Conservation (phyloP, 225 moss, liverwort and hornwort species). For the Marchantia polymorpha region DNA sequence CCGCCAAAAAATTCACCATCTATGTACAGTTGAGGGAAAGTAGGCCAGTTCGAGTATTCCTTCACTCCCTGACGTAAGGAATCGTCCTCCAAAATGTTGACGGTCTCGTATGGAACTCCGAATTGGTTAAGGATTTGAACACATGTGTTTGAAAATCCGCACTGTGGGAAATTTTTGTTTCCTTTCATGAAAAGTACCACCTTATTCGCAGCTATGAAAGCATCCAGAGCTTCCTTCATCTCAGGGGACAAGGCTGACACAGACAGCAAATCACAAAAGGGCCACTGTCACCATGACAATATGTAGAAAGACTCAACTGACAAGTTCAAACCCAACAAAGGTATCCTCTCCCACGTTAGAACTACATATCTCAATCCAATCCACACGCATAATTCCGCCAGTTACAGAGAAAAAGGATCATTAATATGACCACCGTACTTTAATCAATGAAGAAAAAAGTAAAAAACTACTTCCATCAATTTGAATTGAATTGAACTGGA, state of each 20-base stretch:
- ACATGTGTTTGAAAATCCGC: constrained; percentile 92
- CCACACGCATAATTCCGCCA: no score
- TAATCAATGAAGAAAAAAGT: no score
- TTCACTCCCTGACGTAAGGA: constrained; percentile 85
- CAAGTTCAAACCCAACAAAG: background rate
- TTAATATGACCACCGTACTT: no score
- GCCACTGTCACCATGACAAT: background rate
- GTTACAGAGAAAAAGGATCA: background rate
- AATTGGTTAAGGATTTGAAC: constrained; percentile 83
- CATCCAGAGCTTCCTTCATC: constrained; percentile 71
- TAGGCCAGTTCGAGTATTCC: constrained; percentile 85
- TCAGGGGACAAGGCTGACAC: constrained; percentile 60
- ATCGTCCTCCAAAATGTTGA: constrained; percentile 87
- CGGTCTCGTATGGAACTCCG: constrained; percentile 72
- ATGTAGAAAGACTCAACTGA: background rate
- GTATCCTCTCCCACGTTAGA: background rate
- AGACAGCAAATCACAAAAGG: background rate
- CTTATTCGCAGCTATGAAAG: constrained; percentile 73
- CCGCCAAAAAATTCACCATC: constrained; percentile 96
- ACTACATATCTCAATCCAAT: background rate
- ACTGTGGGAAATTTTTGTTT: constrained; percentile 92
- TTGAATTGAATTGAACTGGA: background rate
- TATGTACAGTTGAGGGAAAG: constrained; percentile 91
- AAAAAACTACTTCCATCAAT: background rate
- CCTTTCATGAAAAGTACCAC: constrained; percentile 99